Evolutionary conservation across 495 filamentous ascomycete species (phyloP).

Genomic region (Tuber indicum): DNA sequence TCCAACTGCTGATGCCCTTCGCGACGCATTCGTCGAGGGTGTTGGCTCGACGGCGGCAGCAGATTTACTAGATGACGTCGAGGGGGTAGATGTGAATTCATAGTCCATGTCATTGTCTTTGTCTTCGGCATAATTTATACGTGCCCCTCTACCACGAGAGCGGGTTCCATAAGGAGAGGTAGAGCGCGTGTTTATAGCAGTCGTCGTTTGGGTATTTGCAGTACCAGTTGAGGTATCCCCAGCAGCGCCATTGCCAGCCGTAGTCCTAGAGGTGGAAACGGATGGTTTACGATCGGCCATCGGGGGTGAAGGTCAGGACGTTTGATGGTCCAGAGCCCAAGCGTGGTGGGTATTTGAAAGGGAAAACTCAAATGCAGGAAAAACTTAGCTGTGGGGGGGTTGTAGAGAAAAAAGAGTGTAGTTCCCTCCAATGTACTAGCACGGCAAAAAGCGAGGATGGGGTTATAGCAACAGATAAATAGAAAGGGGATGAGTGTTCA

Average conservation of each 20-base stretch:
- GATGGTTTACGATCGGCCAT: constrained; percentile 40
- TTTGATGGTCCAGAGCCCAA: not conserved
- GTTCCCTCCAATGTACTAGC: not conserved
- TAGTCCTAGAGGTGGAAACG: constrained; percentile 34
- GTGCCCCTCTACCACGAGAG: constrained; percentile 81
- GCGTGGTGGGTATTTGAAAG: constrained; percentile 1
- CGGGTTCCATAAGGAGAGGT: constrained; percentile 86
- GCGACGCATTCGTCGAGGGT: constrained; percentile 45
- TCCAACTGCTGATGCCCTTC: constrained; percentile 43
- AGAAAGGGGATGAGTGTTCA: not conserved
- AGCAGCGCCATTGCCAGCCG: constrained; percentile 38
- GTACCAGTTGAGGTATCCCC: constrained; percentile 20
- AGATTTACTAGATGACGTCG: constrained; percentile 50
- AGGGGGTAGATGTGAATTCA: constrained; percentile 48
- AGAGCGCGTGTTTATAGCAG: constrained; percentile 34
- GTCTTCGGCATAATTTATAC: constrained; percentile 95
- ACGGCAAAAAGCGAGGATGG: not conserved
- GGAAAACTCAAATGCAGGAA: not conserved
- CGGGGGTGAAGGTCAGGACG: constrained; percentile 21
- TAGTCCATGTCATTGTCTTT: constrained; percentile 84
- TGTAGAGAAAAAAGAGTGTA: not conserved
- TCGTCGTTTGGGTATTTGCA: constrained; percentile 18
- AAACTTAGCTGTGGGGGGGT: not conserved
- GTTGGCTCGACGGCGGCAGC: constrained; percentile 45
- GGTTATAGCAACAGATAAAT: constrained; percentile 1